phyloP scores from a whole-genome alignment of 768 basidiomycete genomes.

The Stropharia rugosoannulata region DNA sequence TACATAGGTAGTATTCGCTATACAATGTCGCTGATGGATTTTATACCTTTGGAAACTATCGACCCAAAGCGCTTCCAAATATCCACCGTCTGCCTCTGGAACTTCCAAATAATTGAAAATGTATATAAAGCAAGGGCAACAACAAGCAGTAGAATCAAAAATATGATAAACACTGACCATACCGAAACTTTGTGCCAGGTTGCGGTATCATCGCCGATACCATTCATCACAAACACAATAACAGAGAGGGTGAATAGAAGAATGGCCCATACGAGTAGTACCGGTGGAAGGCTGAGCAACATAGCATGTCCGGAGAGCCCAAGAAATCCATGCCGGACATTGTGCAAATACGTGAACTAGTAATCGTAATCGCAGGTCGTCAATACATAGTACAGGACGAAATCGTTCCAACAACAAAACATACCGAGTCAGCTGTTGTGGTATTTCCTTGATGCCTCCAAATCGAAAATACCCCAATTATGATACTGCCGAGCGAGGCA shows the following conservation, averaged over 20 bases:
- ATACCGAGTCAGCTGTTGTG: conserved; percentile 41
- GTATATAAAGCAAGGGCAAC: conserved; percentile 44
- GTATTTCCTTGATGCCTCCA: conserved; percentile 55
- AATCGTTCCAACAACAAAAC: conserved; percentile 8
- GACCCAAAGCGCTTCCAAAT: conserved; percentile 11
- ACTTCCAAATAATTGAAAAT: conserved; percentile 51
- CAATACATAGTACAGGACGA: neutral
- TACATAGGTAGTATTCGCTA: neutral
- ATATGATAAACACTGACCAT: conserved; percentile 40
- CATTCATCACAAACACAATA: conserved; percentile 43
- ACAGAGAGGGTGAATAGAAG: conserved; percentile 45
- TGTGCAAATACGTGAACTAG: conserved; percentile 55
- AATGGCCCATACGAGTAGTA: conserved; percentile 56
- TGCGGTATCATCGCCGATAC: conserved; percentile 18
- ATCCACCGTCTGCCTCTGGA: conserved; percentile 27
- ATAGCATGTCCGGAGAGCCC: conserved; percentile 51
- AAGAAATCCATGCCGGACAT: conserved; percentile 41
- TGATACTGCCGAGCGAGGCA: conserved; percentile 53
- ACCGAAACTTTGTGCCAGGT: conserved; percentile 28
- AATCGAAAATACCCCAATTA: conserved; percentile 54
- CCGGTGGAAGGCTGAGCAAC: conserved; percentile 50
- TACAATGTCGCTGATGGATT: neutral
- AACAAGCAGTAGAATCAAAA: conserved; percentile 35
- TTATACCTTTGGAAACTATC: neutral
- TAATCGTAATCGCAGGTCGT: neutral